A percentile compares a stretch with the other conserved stretches of the same genome.
phyloP scores from a whole-genome alignment of 2,329 filamentous ascomycete genomes.

The Chaetomium olivaceum region DNA sequence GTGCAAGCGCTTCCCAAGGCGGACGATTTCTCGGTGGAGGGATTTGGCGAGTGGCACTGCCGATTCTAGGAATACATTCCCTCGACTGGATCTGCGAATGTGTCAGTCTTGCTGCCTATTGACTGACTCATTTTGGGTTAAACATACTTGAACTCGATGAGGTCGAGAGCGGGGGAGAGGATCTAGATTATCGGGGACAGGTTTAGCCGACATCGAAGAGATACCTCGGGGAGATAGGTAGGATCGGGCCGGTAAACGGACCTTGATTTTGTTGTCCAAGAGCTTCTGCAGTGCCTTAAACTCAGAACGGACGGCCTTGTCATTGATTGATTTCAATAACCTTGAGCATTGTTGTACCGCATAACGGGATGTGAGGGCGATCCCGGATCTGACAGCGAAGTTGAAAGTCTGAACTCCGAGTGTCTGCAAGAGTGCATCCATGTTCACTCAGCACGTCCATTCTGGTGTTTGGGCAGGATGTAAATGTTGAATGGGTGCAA shows the following conservation, averaged over 20 bases:
- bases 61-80: conserved; percentile 69
- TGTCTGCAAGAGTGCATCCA: conserved; percentile 66
- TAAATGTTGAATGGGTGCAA: background rate
- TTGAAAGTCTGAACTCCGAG: conserved; percentile 75
- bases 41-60: conserved; percentile 80
- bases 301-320: conserved; percentile 66
- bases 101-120: conserved; percentile 8
- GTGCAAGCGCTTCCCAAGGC: conserved; percentile 73
- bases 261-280: conserved; percentile 82
- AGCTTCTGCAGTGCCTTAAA: conserved; percentile 70
- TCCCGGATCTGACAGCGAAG: conserved; percentile 85
- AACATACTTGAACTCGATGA: conserved; percentile 82
- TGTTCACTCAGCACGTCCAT: conserved; percentile 44
- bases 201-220: conserved; percentile 1
- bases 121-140: background rate
- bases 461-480: background rate
- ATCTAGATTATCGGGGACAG: conserved; percentile 53
- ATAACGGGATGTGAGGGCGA: conserved; percentile 81
- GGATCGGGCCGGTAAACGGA: conserved; percentile 36
- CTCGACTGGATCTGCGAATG: conserved; percentile 48
- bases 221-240: conserved; percentile 13
- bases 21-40: conserved; percentile 79
- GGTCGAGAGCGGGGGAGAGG: conserved; percentile 84
- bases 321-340: conserved; percentile 74
- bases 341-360: conserved; percentile 80